A percentile compares a stretch with the other conserved stretches of the same genome.
Evolutionary conservation across 352 stramenopile genomes (phyloP).

Genomic region (Thraustochytrium sp.): DNA sequence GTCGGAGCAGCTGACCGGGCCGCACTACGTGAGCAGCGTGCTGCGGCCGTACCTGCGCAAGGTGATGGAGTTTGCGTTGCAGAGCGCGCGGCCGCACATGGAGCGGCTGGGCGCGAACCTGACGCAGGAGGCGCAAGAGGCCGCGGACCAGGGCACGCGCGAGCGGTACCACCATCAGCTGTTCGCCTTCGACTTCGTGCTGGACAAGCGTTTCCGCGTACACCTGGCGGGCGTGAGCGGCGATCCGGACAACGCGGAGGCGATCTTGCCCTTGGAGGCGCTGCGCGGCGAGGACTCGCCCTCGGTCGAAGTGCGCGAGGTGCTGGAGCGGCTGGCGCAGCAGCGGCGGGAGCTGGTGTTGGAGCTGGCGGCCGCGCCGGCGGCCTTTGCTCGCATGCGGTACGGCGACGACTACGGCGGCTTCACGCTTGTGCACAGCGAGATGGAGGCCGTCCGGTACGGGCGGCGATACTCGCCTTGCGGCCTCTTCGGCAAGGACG

Average conservation of each 20-base stretch:
- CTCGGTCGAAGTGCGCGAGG: conserved; percentile 5
- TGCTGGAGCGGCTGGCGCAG: neutral
- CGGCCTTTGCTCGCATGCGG: conserved; percentile 21
- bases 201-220: neutral
- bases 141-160: neutral
- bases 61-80: conserved; percentile 35
- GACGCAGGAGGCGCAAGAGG: neutral
- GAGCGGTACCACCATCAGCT: conserved; percentile 4
- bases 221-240: conserved; percentile 8
- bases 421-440: neutral
- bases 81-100: neutral
- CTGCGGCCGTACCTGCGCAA: conserved; percentile 25
- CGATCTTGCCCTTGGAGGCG: neutral
- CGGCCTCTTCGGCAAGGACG: neutral
- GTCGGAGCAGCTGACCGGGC: conserved; percentile 6
- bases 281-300: neutral
- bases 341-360: neutral
- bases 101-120: neutral
- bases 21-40: conserved; percentile 35
- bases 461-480: neutral
- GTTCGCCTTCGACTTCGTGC: conserved; percentile 30
- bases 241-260: neutral
- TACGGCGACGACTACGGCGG: conserved; percentile 20
- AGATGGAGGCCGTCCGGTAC: conserved; percentile 28
- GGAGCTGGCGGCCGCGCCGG: neutral